Base-by-base conservation (phyloP, 2,329 filamentous ascomycete species). In the Botrytis cinerea region DNA sequence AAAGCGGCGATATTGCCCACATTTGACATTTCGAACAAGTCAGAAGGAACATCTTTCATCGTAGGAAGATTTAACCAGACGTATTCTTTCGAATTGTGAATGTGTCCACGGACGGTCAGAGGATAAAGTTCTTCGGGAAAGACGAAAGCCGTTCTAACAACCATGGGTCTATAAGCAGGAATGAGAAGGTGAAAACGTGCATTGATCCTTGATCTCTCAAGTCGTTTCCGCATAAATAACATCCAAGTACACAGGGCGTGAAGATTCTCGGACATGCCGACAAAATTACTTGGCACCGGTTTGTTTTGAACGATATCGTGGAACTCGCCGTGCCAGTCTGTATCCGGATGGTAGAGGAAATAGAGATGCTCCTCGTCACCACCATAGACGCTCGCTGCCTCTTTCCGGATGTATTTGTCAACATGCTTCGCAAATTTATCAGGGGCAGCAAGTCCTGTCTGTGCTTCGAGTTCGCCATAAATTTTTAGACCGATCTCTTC, bases 341-440 rank as follows among this genome's bases (percentile, higher is more conserved):
- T 83, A 51, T 84, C 83, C 2, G 83, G 83, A 45, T 84, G 83
- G 51, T 81, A 84, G 3, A 84, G 78, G 48, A 84, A 84, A 74
- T 84, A 84, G 78, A 81, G 81, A 72, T 84, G 83, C 9, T 82
- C 74, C 8, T 61, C 78, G 35, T 77, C 66, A 38, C 63, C 71
- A 14, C 63, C 71, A 69, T 73, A 73, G 9, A 69, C 71, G 54
- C 71, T 73, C 32, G 70, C 59, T 22, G 70, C 64, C 43, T 75
- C 73, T 63, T 75, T 71, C 22, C 70, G 64, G 32, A 75, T 75
- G 16, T 75, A 75, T 61, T 70, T 73, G 46, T 75, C 68, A 35
- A 74, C 74, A 35, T 74, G 69, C 40, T 73, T 74, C 45, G 74
- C 74, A 48, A 75, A 75, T 32, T 74, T 74, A 25, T 74, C 67